Percentiles rank a stretch among this genome's conserved stretches.
phyloP scores from a whole-genome alignment of 768 basidiomycete genomes.

The Psilocybe tampanensis region DNA sequence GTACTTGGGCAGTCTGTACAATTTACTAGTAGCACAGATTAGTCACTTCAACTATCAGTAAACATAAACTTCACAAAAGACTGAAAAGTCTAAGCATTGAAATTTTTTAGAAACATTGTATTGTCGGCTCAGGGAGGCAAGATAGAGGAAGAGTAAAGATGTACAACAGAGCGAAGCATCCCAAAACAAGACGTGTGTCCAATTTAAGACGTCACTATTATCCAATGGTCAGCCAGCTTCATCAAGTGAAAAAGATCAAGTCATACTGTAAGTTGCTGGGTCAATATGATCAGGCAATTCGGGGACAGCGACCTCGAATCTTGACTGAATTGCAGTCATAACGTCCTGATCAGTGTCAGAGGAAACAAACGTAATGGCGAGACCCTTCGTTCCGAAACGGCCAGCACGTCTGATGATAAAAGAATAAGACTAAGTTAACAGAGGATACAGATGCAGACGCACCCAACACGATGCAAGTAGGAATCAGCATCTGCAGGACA shows the following conservation, averaged over 20 bases:
- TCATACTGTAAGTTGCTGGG: slow-evolving; percentile 93
- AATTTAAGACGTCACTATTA: slow-evolving; percentile 50
- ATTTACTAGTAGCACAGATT: no score
- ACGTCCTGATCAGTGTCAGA: slow-evolving; percentile 93
- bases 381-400: slow-evolving; percentile 99
- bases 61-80: no score
- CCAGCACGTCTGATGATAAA: slow-evolving; percentile 78
- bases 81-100: no score
- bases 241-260: neutral
- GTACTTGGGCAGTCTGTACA: no score
- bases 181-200: neutral
- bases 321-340: slow-evolving; percentile 90
- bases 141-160: neutral
- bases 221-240: slow-evolving; percentile 9
- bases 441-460: slow-evolving; percentile 26
- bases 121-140: neutral
- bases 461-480: slow-evolving; percentile 98
- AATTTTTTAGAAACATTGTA: no score
- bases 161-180: neutral
- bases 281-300: slow-evolving; percentile 94
- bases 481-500: slow-evolving; percentile 97
- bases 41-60: no score
- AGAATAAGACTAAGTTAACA: neutral
- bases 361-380: slow-evolving; percentile 95
- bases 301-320: slow-evolving; percentile 97